phyloP scores from a whole-genome alignment of 148 eudicot species.

The Nepenthes mirabilis region DNA sequence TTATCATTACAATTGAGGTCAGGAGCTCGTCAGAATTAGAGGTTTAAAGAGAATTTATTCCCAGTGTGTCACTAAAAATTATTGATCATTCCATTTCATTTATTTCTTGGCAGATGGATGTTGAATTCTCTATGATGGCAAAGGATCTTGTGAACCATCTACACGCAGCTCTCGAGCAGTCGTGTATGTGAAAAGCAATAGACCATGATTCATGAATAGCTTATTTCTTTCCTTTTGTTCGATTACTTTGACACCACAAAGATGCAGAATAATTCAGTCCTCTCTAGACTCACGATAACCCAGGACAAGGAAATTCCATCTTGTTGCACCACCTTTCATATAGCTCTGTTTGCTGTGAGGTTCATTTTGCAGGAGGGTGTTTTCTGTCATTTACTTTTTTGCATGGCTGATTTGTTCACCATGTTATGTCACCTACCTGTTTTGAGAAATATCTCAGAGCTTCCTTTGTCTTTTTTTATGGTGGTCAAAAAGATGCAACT shows the following conservation, averaged over 20 bases:
- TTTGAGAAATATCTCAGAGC: constrained; percentile 26
- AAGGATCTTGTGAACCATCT: constrained; percentile 45
- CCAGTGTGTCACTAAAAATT: no score
- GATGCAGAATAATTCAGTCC: no score
- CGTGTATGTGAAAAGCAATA: constrained; percentile 14
- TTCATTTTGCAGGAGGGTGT: constrained; percentile 44
- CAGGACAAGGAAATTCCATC: constrained; percentile 12
- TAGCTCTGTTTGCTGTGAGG: constrained; percentile 29
- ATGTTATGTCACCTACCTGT: constrained; percentile 32
- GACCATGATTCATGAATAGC: no score
- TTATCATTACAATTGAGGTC: no score
- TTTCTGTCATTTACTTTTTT: constrained; percentile 18
- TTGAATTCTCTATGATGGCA: constrained; percentile 25
- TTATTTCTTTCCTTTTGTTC: no score
- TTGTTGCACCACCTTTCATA: constrained; percentile 6
- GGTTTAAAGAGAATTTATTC: no score
- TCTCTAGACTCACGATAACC: background rate
- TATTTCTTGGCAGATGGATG: constrained; percentile 41
- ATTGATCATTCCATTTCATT: no score
- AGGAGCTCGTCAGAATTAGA: no score
- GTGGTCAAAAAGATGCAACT: constrained; percentile 6
- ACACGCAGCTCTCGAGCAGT: constrained; percentile 18
- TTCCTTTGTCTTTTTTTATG: constrained; percentile 9
- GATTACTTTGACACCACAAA: no score
- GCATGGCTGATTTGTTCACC: constrained; percentile 26